A percentile compares a stretch with the other conserved stretches of the same genome.
Conservation (phyloP, 2,329 filamentous ascomycete genomes). For the Venturiaceae sp. region DNA sequence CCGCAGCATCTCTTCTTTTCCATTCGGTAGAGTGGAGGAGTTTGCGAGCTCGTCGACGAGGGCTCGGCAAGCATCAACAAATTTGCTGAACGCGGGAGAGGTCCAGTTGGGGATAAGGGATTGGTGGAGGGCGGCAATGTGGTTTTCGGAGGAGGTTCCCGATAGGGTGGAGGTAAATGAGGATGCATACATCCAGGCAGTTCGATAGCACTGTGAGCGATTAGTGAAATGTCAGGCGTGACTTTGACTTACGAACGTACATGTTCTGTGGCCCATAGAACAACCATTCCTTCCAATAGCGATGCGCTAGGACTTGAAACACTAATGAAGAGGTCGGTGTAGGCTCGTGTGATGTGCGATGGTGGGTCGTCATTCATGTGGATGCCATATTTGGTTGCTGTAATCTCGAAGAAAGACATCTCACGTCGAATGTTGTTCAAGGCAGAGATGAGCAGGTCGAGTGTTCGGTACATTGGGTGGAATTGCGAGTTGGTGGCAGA, state of each 20-base stretch:
- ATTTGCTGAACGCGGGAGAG: conserved; percentile 38
- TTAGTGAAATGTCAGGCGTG: background rate
- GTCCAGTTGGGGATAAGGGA: conserved; percentile 42
- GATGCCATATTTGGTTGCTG: conserved; percentile 50
- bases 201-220: conserved; percentile 30
- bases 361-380: conserved; percentile 35
- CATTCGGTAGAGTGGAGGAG: conserved; percentile 34
- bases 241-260: conserved; percentile 19
- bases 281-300: conserved; percentile 58
- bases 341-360: conserved; percentile 40
- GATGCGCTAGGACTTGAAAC: conserved; percentile 39
- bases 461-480: conserved; percentile 44
- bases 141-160: conserved; percentile 26
- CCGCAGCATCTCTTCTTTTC: conserved; percentile 35
- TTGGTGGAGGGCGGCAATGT: conserved; percentile 39
- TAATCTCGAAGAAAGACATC: conserved; percentile 57
- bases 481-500: conserved; percentile 31
- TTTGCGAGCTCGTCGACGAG: conserved; percentile 42
- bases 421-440: conserved; percentile 59
- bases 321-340: conserved; percentile 51
- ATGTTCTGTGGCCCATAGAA: conserved; percentile 71
- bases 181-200: conserved; percentile 38
- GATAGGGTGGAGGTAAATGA: conserved; percentile 30
- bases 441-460: conserved; percentile 54
- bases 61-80: conserved; percentile 37